Evolutionary conservation across 805 yeast genomes (phyloP).

Genomic region (Starmerella scarabaei): DNA sequence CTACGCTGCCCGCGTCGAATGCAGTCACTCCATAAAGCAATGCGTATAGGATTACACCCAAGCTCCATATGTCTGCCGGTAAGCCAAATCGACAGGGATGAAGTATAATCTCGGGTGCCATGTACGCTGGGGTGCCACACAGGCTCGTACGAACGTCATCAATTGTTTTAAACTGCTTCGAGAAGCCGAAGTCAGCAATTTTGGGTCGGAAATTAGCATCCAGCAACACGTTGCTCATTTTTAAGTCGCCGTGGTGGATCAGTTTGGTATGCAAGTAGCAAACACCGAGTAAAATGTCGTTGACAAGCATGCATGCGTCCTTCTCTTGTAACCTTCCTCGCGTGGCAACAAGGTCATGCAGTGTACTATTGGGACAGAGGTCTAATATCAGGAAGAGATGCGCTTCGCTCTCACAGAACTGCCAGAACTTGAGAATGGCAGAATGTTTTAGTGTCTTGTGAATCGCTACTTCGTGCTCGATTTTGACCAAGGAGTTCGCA

Average conservation of each 20-base stretch:
- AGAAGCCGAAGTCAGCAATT: constrained; percentile 93
- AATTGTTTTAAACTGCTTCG: constrained; percentile 64
- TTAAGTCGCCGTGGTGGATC: constrained; percentile 88
- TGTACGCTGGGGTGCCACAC: constrained; percentile 96
- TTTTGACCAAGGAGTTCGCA: not conserved
- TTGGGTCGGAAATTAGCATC: constrained; percentile 86
- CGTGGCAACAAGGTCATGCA: constrained; percentile 76
- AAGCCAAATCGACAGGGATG: constrained; percentile 57
- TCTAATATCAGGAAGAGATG: constrained; percentile 85
- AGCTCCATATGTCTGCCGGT: constrained; percentile 97
- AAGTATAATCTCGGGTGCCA: constrained; percentile 92
- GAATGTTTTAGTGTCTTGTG: constrained; percentile 79
- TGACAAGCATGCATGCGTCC: constrained; percentile 73
- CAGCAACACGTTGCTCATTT: constrained; percentile 85
- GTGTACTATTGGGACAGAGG: constrained; percentile 82
- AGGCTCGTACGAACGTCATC: constrained; percentile 72
- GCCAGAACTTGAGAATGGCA: constrained; percentile 78
- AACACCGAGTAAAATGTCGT: constrained; percentile 84
- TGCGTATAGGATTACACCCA: constrained; percentile 90
- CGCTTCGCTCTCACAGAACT: constrained; percentile 86
- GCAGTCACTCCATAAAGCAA: constrained; percentile 87
- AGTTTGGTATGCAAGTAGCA: constrained; percentile 78
- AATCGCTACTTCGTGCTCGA: constrained; percentile 57
- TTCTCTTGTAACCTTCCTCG: constrained; percentile 79
- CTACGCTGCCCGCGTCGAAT: constrained; percentile 85